Conservation (phyloP, 352 stramenopile species). For the Globisporangium acanthophoron region DNA sequence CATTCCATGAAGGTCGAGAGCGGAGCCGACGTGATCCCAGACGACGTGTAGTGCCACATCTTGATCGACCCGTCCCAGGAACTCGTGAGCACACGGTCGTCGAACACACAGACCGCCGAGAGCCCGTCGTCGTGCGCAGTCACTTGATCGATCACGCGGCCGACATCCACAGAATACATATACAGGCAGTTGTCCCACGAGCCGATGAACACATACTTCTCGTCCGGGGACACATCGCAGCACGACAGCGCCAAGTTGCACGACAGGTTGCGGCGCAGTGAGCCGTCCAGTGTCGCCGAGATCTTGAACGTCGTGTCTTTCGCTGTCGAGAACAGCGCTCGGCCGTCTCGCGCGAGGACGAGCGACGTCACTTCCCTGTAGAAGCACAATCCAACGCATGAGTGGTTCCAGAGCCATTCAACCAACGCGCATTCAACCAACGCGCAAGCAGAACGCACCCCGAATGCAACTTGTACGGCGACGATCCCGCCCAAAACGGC, state of each 20-base stretch:
- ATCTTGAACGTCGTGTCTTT: slow-evolving; percentile 81
- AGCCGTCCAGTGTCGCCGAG: slow-evolving; percentile 58
- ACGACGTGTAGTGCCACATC: slow-evolving; percentile 71
- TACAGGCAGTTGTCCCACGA: slow-evolving; percentile 83
- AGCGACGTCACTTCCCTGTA: slow-evolving; percentile 67
- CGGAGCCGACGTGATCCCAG: slow-evolving; percentile 55
- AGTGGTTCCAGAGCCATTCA: neutral
- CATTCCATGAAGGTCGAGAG: slow-evolving; percentile 72
- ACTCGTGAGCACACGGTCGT: slow-evolving; percentile 66
- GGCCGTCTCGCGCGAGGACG: slow-evolving; percentile 47
- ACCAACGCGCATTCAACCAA: neutral
- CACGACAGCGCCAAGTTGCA: slow-evolving; percentile 75
- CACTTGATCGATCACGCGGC: slow-evolving; percentile 74
- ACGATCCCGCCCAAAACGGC: slow-evolving; percentile 59
- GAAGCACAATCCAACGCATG: neutral
- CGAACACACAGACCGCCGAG: slow-evolving; percentile 67
- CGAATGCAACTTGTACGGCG: slow-evolving; percentile 61
- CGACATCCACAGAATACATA: slow-evolving; percentile 85
- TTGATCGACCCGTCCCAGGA: slow-evolving; percentile 80
- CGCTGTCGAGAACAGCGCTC: slow-evolving; percentile 63
- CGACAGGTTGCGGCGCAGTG: slow-evolving; percentile 58
- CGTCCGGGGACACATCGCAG: slow-evolving; percentile 71
- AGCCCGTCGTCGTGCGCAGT: slow-evolving; percentile 76
- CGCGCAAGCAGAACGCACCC: slow-evolving; percentile 27
- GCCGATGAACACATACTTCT: slow-evolving; percentile 82